Percentiles rank a stretch among this genome's conserved stretches.
Conservation (phyloP, 2,329 filamentous ascomycete species). For the Phymatotrichopsis omnivora region DNA sequence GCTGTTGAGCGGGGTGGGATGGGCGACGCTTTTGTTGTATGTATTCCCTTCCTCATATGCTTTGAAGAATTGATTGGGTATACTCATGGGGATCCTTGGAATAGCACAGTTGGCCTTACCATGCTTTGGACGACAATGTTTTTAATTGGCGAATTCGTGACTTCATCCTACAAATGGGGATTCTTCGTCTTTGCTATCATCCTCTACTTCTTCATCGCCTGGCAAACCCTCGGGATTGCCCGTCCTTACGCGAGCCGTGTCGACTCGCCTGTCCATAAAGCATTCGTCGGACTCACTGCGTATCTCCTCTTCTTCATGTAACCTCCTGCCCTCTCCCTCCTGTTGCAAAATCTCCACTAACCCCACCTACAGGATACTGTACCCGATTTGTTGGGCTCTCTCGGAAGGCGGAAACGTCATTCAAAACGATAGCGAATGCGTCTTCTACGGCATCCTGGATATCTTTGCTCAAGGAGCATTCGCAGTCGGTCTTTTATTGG, state of each 20-base stretch:
- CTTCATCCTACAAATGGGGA: slow-evolving; percentile 56
- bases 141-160: slow-evolving; percentile 54
- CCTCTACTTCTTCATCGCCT: slow-evolving; percentile 51
- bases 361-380: slow-evolving; percentile 38
- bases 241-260: slow-evolving; percentile 47
- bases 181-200: slow-evolving; percentile 50
- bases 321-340: neutral
- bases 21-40: slow-evolving; percentile 49
- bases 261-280: slow-evolving; percentile 44
- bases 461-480: slow-evolving; percentile 56
- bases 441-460: slow-evolving; percentile 60
- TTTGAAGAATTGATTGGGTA: neutral
- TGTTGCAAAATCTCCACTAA: neutral
- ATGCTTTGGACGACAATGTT: slow-evolving; percentile 58
- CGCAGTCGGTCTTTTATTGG: slow-evolving; percentile 48
- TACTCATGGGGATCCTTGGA: neutral
- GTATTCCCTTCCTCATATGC: neutral
- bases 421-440: slow-evolving; percentile 53
- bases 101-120: slow-evolving; percentile 37
- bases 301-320: slow-evolving; percentile 52
- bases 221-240: slow-evolving; percentile 48
- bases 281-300: slow-evolving; percentile 48
- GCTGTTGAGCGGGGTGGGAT: slow-evolving; percentile 54
- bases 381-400: slow-evolving; percentile 55
- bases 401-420: slow-evolving; percentile 57